Evolutionary conservation across 352 stramenopile species (phyloP), one percentile per base, ranked within the genome.

Genomic region (Pythium aphanidermatum): DNA sequence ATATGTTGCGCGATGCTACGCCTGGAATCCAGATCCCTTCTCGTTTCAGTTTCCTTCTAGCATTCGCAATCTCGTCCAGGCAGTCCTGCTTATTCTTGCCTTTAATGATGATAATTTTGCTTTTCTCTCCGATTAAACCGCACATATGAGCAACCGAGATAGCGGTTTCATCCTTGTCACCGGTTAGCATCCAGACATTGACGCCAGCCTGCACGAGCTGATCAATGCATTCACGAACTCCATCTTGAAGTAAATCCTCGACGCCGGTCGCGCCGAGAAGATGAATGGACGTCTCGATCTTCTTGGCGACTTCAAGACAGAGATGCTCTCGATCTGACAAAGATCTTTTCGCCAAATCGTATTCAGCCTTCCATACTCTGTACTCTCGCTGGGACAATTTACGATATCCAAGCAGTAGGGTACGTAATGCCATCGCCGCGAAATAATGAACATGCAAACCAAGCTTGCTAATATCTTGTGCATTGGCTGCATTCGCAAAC

Each of bases 101-200:
- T 35, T 91, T 89, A 47, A 93, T 87, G 21, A 90, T 83, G 27
- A 88, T 60, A 12, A 94, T 83, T 17, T 85, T 88, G 46, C 70
- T 88, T 45, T 77, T 84, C 21, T 74, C 63, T 8, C 68, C 47
- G n/a, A 88, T 84, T 13, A 99, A 83, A 5, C 92, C 90, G 23
- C 95, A 99, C 49, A 96, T 96, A 41, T 98, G 96, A 5, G 85
- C 96, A 17, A 99, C 98, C 12, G 98, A 98, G 43, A 99, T 98
- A 2, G 97, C 97, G 3, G 96, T 99, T 62, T 99, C 97, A 37
- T 97, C 83, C 60, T 99, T 99, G 58, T 99, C 96, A 12, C 97
- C 97, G 14, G 97, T 99, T 6, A 99, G 81, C 60, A 99, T 97
- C 96, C 96, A 99, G 19, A 99, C 86, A 53, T 99, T 98, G 31